phyloP scores from a whole-genome alignment of 164 flowering plant species.

The Vitis rotundifolia region DNA sequence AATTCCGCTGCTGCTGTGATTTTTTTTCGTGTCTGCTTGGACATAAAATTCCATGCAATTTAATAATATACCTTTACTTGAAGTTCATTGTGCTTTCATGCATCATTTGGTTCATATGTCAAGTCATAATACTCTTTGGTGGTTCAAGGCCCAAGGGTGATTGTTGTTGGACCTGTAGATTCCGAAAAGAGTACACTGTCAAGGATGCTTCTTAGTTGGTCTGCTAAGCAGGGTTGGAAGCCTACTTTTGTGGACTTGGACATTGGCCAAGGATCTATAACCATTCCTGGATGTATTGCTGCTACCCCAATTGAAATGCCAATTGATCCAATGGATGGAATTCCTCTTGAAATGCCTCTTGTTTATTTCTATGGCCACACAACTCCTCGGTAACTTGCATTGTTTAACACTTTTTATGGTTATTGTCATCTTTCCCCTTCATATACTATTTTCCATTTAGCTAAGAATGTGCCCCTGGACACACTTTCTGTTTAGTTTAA shows the following conservation, averaged over 20 bases:
- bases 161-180: constrained; percentile 92
- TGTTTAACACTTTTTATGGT: too few species aligned
- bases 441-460: too few species aligned
- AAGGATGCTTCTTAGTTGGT: constrained; percentile 93
- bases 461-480: not conserved
- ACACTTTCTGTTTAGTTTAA: not conserved
- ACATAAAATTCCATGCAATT: too few species aligned
- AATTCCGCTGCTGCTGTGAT: too few species aligned
- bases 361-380: constrained; percentile 88
- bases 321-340: constrained; percentile 95
- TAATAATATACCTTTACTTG: too few species aligned
- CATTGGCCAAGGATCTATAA: constrained; percentile 92
- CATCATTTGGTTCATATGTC: not conserved
- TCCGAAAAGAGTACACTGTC: constrained; percentile 90
- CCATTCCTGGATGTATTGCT: constrained; percentile 82
- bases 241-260: constrained; percentile 94
- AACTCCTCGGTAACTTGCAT: constrained; percentile 65
- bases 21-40: too few species aligned
- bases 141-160: constrained; percentile 84
- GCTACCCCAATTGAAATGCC: constrained; percentile 96
- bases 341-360: constrained; percentile 95
- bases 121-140: constrained; percentile 6
- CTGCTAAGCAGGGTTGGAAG: constrained; percentile 97
- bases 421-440: too few species aligned
- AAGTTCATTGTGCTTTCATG: not conserved